A percentile compares a stretch with the other conserved stretches of the same genome.
phyloP scores from a whole-genome alignment of 768 basidiomycete genomes.

The Terana coerulea region DNA sequence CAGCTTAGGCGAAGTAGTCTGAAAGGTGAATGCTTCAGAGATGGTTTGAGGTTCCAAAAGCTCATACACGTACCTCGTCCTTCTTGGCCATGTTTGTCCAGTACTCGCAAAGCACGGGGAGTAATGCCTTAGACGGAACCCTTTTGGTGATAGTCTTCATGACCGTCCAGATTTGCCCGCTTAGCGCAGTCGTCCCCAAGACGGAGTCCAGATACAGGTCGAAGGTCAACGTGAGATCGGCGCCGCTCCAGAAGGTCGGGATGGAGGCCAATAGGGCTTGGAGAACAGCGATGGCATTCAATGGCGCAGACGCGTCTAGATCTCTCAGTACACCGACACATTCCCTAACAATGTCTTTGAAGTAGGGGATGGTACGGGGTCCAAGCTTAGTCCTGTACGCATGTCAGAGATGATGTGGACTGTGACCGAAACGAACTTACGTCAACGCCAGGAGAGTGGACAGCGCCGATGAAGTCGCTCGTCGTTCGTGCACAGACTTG shows the following conservation, averaged over 20 bases:
- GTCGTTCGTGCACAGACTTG: slow-evolving; percentile 38
- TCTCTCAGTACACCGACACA: slow-evolving; percentile 44
- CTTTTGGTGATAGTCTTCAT: slow-evolving; percentile 69
- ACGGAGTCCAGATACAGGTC: slow-evolving; percentile 51
- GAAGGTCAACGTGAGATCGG: slow-evolving; percentile 55
- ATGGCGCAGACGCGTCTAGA: slow-evolving; percentile 25
- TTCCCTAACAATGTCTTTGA: slow-evolving; percentile 65
- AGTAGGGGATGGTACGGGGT: slow-evolving; percentile 84
- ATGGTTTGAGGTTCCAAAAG: too few relatives aligned
- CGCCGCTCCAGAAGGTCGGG: slow-evolving; percentile 75
- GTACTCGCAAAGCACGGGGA: slow-evolving; percentile 58
- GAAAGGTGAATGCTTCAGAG: too few relatives aligned
- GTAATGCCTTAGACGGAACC: slow-evolving; percentile 59
- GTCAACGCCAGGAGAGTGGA: slow-evolving; percentile 55
- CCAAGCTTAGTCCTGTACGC: slow-evolving; percentile 64
- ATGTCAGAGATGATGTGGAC: background rate
- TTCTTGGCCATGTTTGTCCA: slow-evolving; percentile 43
- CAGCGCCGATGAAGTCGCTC: slow-evolving; percentile 40
- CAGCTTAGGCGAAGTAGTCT: slow-evolving; percentile 11
- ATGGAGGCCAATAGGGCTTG: slow-evolving; percentile 68
- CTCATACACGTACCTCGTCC: slow-evolving; percentile 34
- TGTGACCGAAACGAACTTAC: slow-evolving; percentile 36
- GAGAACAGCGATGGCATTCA: slow-evolving; percentile 47
- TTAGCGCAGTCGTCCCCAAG: slow-evolving; percentile 22
- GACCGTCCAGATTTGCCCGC: slow-evolving; percentile 38